phyloP scores from a whole-genome alignment of 768 basidiomycete genomes.

The Russula compacta region DNA sequence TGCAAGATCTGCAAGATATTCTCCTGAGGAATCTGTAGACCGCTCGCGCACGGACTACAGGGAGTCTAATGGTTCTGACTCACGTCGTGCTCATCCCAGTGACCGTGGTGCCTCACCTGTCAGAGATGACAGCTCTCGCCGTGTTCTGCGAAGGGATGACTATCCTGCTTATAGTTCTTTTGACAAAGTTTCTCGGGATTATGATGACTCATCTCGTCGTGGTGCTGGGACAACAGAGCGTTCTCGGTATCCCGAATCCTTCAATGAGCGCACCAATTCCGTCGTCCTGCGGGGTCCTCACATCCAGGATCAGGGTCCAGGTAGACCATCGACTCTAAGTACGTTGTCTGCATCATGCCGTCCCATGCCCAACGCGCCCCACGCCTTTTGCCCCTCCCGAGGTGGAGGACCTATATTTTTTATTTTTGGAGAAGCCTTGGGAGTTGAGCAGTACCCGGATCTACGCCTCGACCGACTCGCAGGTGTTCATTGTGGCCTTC shows the following conservation, averaged over 20 bases:
- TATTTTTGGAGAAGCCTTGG: constrained; percentile 19
- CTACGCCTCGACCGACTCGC: constrained; percentile 16
- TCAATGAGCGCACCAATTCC: constrained; percentile 4
- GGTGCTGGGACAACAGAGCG: constrained; percentile 3
- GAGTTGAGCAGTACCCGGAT: constrained; percentile 19
- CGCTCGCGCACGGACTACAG: constrained; percentile 9
- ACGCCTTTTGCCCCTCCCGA: constrained; percentile 15
- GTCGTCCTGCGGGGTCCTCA: constrained; percentile 7
- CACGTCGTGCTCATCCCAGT: constrained; percentile 4
- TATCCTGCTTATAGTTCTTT: constrained; percentile 13
- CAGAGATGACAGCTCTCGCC: constrained; percentile 15
- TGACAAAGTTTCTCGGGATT: constrained; percentile 14
- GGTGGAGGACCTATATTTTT: constrained; percentile 16
- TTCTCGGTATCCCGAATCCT: constrained; percentile 8
- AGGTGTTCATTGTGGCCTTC: constrained; percentile 20
- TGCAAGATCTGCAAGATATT: background rate
- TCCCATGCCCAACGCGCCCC: constrained; percentile 10
- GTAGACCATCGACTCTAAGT: constrained; percentile 21
- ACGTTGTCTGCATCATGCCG: constrained; percentile 22
- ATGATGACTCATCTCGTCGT: constrained; percentile 9
- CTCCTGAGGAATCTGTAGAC: constrained; percentile 8
- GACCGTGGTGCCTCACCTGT: constrained; percentile 15
- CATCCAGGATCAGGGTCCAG: constrained; percentile 15
- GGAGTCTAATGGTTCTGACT: constrained; percentile 7
- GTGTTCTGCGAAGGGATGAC: constrained; percentile 10